phyloP scores from a whole-genome alignment of 306 rosid genomes.

The Ziziphus jujuba region DNA sequence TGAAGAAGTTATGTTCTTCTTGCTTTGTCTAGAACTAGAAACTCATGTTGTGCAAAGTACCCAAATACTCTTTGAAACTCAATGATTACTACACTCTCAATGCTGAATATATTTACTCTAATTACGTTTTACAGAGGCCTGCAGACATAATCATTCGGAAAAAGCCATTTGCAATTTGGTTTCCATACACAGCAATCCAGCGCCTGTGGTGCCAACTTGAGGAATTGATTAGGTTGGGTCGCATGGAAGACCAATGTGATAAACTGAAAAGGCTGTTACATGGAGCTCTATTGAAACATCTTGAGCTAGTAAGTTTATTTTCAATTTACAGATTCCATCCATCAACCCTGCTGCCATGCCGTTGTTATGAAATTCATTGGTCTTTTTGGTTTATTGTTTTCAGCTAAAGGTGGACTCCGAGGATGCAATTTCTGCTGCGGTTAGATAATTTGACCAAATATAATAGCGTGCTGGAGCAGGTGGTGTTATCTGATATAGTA shows the following conservation, averaged over 20 bases:
- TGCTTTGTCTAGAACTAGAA: too few species aligned
- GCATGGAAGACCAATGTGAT: conserved; percentile 79
- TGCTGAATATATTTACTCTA: neutral
- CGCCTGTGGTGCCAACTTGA: conserved; percentile 70
- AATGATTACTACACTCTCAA: too few species aligned
- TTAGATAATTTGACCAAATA: neutral
- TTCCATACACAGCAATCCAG: conserved; percentile 81
- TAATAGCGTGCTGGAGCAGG: too few species aligned
- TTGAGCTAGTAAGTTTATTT: conserved; percentile 52
- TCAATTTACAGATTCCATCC: neutral
- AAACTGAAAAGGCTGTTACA: conserved; percentile 67
- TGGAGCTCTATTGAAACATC: conserved; percentile 65
- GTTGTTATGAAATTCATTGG: neutral
- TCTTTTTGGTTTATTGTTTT: conserved; percentile 23
- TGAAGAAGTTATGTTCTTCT: too few species aligned
- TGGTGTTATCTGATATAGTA: too few species aligned
- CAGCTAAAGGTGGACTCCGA: conserved; percentile 63
- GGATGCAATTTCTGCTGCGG: conserved; percentile 47
- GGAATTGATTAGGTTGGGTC: conserved; percentile 60
- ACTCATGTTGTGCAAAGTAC: too few species aligned
- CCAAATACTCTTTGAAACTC: too few species aligned
- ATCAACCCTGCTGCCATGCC: neutral
- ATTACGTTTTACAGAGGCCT: conserved; percentile 57
- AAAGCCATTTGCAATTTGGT: conserved; percentile 80
- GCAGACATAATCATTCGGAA: conserved; percentile 69